Conservation (phyloP, 371 early-diverging fungal species). For the Mortierella sp. region DNA sequence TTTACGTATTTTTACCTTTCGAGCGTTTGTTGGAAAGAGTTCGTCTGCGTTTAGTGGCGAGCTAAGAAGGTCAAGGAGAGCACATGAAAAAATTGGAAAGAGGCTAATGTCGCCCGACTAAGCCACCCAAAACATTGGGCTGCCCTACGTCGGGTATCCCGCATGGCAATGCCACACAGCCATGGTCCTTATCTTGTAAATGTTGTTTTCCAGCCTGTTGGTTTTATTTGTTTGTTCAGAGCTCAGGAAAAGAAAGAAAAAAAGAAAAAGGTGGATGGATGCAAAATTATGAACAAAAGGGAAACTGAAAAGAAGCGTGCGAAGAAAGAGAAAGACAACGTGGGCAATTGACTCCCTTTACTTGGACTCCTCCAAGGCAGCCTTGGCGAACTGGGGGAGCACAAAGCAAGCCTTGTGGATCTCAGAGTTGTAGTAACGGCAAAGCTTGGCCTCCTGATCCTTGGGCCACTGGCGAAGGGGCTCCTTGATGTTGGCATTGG, state of each 20-base stretch:
- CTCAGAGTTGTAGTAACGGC: conserved; percentile 94
- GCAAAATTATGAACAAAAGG: conserved; percentile 12
- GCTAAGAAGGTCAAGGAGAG: not conserved
- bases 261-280: not conserved
- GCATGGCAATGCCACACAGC: not conserved
- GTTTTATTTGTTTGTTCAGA: not conserved
- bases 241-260: conserved; percentile 3
- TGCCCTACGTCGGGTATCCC: not conserved
- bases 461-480: conserved; percentile 85
- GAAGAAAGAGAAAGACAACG: not conserved
- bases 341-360: conserved; percentile 12
- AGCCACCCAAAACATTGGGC: conserved; percentile 1
- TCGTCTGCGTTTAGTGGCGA: not conserved
- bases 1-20: not conserved
- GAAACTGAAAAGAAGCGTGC: not conserved
- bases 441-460: conserved; percentile 85
- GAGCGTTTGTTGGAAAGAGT: not conserved
- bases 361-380: conserved; percentile 58
- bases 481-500: conserved; percentile 74
- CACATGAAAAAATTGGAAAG: not conserved
- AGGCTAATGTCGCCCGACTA: not conserved
- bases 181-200: not conserved
- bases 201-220: not conserved
- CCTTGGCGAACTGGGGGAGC: conserved; percentile 88
- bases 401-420: conserved; percentile 94